A percentile compares a stretch with the other conserved stretches of the same genome.
phyloP scores from a whole-genome alignment of 2,329 filamentous ascomycete genomes.

The Eutypella sp. region DNA sequence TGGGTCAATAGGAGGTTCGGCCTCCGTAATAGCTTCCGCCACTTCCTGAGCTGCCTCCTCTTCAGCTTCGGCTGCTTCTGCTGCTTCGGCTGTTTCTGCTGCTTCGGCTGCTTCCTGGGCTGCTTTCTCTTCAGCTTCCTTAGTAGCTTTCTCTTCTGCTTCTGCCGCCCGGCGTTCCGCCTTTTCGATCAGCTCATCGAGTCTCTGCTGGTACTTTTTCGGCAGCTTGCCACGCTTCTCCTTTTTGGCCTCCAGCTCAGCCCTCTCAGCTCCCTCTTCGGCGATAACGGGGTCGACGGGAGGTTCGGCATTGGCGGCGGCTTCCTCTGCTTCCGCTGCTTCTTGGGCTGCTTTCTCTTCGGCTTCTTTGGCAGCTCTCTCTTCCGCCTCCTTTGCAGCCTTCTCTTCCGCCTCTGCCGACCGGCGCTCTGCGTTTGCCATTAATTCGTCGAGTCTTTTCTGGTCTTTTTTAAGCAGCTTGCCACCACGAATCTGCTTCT shows the following conservation, averaged over 20 bases:
- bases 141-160: no score
- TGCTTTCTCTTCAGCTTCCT: conserved; percentile 12
- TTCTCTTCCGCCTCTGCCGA: conserved; percentile 12
- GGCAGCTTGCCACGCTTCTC: conserved; percentile 23
- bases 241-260: conserved; percentile 24
- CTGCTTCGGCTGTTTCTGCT: no score
- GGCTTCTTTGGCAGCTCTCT: conserved; percentile 1
- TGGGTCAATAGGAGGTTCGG: conserved; percentile 1
- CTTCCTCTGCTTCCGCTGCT: conserved; percentile 15
- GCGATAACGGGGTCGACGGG: no score
- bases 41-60: no score
- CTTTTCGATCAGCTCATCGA: conserved; percentile 31
- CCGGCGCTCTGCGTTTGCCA: conserved; percentile 11
- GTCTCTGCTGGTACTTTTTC: conserved; percentile 25
- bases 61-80: no score
- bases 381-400: background rate
- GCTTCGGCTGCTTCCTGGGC: no score
- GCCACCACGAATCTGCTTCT: conserved; percentile 28
- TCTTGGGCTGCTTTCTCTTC: conserved; percentile 20
- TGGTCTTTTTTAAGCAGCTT: conserved; percentile 34
- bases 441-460: conserved; percentile 16
- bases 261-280: conserved; percentile 35
- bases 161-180: conserved; percentile 25
- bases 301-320: conserved; percentile 27
- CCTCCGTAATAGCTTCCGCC: no score